Percentiles rank a stretch among this genome's conserved stretches.
These are phyloP conservation scores for Sordariomycetes sp. DNA, from an alignment of 2,329 filamentous ascomycete species.

Conservation along the genomic window DNA sequence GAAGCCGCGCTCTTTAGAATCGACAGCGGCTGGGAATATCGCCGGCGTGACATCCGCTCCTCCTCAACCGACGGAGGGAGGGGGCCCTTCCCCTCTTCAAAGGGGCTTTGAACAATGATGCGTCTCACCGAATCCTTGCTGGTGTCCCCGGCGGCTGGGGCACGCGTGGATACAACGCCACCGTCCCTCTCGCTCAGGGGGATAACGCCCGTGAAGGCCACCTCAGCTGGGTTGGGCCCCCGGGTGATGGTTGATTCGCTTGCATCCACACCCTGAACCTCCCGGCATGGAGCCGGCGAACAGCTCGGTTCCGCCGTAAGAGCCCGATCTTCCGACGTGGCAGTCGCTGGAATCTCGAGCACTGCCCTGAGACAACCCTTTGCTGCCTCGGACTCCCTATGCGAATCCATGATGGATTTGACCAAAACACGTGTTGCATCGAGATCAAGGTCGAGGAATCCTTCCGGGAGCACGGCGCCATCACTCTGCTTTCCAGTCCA, in stretches of 20 bases:
- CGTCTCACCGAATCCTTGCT: constrained; percentile 3
- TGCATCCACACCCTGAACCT: background rate
- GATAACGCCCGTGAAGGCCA: background rate
- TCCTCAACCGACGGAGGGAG: constrained; percentile 21
- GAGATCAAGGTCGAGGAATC: constrained; percentile 1
- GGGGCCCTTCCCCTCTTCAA: constrained; percentile 10
- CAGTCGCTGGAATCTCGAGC: background rate
- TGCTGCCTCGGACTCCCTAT: background rate
- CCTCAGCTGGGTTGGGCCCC: background rate
- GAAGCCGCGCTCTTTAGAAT: constrained; percentile 19
- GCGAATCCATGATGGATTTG: background rate
- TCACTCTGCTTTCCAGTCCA: constrained; percentile 6
- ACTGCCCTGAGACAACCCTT: constrained; percentile 2
- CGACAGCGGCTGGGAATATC: constrained; percentile 16
- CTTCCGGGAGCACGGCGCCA: constrained; percentile 3
- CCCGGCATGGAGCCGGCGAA: background rate
- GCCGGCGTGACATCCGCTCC: constrained; percentile 23
- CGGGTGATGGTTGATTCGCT: background rate
- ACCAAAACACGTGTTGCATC: constrained; percentile 3
- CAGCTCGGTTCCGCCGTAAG: background rate
- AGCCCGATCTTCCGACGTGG: background rate
- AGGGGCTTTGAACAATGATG: constrained; percentile 20
- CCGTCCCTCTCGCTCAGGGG: background rate
- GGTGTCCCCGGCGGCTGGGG: background rate
- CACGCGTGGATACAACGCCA: background rate